Evolutionary conservation across 164 flowering plant genomes (phyloP).

Genomic region (Piper longum): DNA sequence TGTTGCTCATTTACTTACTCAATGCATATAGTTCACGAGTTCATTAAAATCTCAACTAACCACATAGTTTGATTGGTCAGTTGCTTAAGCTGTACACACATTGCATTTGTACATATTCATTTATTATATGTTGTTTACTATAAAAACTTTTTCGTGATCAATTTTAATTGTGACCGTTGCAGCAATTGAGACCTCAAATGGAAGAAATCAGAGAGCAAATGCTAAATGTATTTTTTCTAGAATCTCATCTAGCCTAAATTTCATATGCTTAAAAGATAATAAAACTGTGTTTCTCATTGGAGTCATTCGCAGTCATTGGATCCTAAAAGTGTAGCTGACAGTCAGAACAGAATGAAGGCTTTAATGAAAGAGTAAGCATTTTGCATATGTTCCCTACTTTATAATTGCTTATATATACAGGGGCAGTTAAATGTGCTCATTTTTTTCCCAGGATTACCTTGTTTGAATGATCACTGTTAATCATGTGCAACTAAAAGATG

Average conservation of each 20-base stretch:
- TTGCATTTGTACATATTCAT: background rate
- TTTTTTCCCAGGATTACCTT: background rate
- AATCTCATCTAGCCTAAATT: background rate
- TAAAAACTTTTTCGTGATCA: no score
- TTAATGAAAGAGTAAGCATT: conserved; percentile 66
- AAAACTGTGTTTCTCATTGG: background rate
- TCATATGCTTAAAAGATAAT: background rate
- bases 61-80: no score
- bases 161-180: conserved; percentile 7
- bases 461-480: no score
- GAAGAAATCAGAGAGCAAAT: conserved; percentile 51
- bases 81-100: background rate
- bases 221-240: conserved; percentile 25
- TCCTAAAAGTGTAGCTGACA: conserved; percentile 39
- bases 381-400: background rate
- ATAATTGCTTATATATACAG: background rate
- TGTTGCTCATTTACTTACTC: background rate
- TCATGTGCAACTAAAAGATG: no score
- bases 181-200: conserved; percentile 70
- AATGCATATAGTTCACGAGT: no score
- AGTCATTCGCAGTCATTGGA: conserved; percentile 38
- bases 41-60: no score
- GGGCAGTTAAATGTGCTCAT: background rate
- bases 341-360: conserved; percentile 32
- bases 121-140: no score